Evolutionary conservation across 2,329 filamentous ascomycete genomes (phyloP).

Genomic region (Aspergillus ustus): DNA sequence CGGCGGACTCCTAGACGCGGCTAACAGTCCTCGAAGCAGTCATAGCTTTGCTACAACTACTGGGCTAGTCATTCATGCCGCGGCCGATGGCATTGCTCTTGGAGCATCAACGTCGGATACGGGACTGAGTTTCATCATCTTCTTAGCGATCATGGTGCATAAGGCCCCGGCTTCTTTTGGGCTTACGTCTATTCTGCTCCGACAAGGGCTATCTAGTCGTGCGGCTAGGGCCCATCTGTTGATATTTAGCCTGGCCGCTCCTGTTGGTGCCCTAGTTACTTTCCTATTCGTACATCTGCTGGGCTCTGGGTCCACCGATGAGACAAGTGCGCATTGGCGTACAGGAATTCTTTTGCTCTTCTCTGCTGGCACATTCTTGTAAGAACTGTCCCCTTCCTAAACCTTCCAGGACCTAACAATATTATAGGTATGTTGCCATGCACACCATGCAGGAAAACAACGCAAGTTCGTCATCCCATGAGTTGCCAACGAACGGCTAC

Average conservation of each 20-base stretch:
- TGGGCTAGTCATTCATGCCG: conserved; percentile 93
- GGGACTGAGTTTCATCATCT: conserved; percentile 86
- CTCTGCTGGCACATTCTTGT: conserved; percentile 94
- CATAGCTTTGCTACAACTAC: conserved; percentile 79
- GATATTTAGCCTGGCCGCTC: conserved; percentile 89
- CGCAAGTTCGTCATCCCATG: conserved; percentile 36
- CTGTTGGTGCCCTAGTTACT: conserved; percentile 80
- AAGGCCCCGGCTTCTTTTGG: conserved; percentile 97
- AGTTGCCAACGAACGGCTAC: conserved; percentile 47
- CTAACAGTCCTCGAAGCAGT: conserved; percentile 42
- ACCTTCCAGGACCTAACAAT: conserved; percentile 10
- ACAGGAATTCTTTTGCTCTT: conserved; percentile 95
- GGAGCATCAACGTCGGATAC: conserved; percentile 84
- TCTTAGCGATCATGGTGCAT: conserved; percentile 95
- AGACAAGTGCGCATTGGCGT: conserved; percentile 75
- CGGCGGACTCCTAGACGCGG: conserved; percentile 43
- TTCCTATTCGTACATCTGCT: conserved; percentile 77
- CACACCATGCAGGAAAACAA: conserved; percentile 87
- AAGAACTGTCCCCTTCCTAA: conserved; percentile 48
- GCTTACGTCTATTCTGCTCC: conserved; percentile 84
- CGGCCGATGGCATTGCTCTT: conserved; percentile 93
- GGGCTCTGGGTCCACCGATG: conserved; percentile 60
- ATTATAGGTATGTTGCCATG: conserved; percentile 87
- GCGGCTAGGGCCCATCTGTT: conserved; percentile 82
- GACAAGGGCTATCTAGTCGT: conserved; percentile 87